phyloP scores from a whole-genome alignment of 2,329 filamentous ascomycete species.

The Colletotrichum navitas region DNA sequence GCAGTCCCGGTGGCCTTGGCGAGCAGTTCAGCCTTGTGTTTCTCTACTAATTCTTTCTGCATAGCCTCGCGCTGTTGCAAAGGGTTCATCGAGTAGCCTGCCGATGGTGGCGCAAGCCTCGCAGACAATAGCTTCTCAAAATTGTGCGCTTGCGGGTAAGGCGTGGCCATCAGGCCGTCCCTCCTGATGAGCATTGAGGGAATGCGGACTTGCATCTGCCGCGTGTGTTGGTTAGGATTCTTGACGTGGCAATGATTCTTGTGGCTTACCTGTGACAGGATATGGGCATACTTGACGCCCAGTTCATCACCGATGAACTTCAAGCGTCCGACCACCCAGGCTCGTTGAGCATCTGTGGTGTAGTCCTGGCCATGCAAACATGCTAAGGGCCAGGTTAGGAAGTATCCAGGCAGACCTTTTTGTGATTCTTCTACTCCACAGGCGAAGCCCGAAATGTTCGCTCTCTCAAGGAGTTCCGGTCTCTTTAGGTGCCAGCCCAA shows the following conservation, averaged over 20 bases:
- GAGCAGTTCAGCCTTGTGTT: slow-evolving; percentile 58
- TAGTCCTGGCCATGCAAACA: slow-evolving; percentile 69
- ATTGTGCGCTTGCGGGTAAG: slow-evolving; percentile 57
- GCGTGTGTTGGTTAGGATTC: slow-evolving; percentile 15
- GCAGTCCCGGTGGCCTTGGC: slow-evolving; percentile 55
- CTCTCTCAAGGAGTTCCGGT: slow-evolving; percentile 55
- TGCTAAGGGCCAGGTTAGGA: slow-evolving; percentile 70
- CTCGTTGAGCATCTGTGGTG: slow-evolving; percentile 68
- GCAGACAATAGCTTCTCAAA: slow-evolving; percentile 61
- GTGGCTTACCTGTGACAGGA: slow-evolving; percentile 63
- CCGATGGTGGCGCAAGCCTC: slow-evolving; percentile 50
- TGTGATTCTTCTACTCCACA: slow-evolving; percentile 63
- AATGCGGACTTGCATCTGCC: slow-evolving; percentile 67
- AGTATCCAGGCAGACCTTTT: slow-evolving; percentile 70
- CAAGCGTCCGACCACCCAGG: slow-evolving; percentile 67
- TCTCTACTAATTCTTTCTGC: slow-evolving; percentile 60
- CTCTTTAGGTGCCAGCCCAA: slow-evolving; percentile 69
- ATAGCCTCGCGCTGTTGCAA: slow-evolving; percentile 62
- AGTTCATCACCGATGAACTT: slow-evolving; percentile 67
- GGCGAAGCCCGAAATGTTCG: slow-evolving; percentile 60
- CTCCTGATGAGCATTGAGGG: slow-evolving; percentile 73
- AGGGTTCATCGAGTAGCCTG: slow-evolving; percentile 57
- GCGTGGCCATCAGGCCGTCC: slow-evolving; percentile 62
- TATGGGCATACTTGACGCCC: slow-evolving; percentile 70
- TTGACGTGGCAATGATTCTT: slow-evolving; percentile 1